Conservation (phyloP, 495 filamentous ascomycete genomes). For the Tuber microsphaerosporum region DNA sequence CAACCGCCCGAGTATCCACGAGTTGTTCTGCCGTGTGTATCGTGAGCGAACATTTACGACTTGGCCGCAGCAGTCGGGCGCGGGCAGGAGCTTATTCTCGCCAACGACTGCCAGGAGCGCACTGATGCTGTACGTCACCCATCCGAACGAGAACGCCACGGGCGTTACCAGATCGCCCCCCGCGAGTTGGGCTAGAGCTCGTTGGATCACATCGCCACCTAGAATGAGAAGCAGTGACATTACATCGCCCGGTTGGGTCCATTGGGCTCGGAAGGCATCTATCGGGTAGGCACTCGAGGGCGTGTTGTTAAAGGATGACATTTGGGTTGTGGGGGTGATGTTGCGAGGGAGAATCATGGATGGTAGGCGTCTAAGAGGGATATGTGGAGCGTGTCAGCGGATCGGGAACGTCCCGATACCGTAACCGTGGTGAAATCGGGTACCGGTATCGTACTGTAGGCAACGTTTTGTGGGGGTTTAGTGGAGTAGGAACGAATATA, state of each 20-base stretch:
- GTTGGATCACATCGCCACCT: conserved; percentile 49
- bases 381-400: neutral
- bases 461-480: neutral
- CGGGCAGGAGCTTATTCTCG: conserved; percentile 47
- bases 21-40: conserved; percentile 45
- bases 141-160: conserved; percentile 52
- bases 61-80: conserved; percentile 39
- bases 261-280: conserved; percentile 31
- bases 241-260: conserved; percentile 43
- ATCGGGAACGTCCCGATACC: neutral
- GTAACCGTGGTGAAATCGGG: neutral
- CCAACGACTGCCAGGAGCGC: conserved; percentile 44
- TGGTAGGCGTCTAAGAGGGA: neutral
- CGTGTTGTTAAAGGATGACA: neutral
- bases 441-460: neutral
- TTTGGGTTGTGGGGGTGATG: neutral
- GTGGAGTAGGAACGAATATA: neutral
- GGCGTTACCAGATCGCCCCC: conserved; percentile 44
- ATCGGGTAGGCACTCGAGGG: neutral
- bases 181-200: conserved; percentile 47
- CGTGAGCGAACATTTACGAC: conserved; percentile 48
- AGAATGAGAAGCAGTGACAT: conserved; percentile 48
- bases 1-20: conserved; percentile 50
- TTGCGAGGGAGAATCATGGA: neutral
- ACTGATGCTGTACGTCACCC: conserved; percentile 15